Conservation (phyloP, 2,329 filamentous ascomycete genomes). For the Microdochium bolleyi region DNA sequence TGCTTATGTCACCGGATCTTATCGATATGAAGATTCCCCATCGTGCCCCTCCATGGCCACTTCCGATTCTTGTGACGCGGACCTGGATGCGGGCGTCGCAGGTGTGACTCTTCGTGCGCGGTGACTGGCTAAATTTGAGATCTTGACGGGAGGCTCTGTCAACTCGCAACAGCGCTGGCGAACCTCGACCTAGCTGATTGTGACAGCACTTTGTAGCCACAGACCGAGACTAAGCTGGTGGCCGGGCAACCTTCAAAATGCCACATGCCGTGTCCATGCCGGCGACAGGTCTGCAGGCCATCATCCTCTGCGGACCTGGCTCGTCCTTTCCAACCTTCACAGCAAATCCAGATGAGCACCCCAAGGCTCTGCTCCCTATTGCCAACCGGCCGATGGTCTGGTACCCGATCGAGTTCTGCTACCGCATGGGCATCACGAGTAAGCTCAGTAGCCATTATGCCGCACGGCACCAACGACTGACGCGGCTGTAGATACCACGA, state of each 20-base stretch:
- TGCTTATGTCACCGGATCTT: background rate
- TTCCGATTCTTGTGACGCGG: background rate
- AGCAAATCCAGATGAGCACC: constrained; percentile 69
- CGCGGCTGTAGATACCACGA: constrained; percentile 44
- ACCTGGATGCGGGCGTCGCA: background rate
- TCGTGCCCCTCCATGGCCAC: background rate
- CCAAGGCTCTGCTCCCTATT: constrained; percentile 75
- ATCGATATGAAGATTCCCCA: background rate
- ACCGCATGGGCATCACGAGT: constrained; percentile 72
- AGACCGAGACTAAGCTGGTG: background rate
- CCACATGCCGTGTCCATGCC: constrained; percentile 69
- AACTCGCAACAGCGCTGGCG: too few species aligned
- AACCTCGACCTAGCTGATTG: too few species aligned
- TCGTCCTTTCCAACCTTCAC: constrained; percentile 79
- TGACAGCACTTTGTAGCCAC: constrained; percentile 2
- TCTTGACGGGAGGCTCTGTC: background rate
- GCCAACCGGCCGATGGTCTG: constrained; percentile 85
- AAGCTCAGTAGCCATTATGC: constrained; percentile 18
- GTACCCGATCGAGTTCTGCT: constrained; percentile 82
- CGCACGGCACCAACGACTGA: background rate
- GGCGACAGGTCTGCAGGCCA: constrained; percentile 69
- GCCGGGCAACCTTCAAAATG: constrained; percentile 37
- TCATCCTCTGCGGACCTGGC: constrained; percentile 77
- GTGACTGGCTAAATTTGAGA: background rate
- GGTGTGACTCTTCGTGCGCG: background rate